Conservation (phyloP, 345 rosid genomes). For the Populus deltoides region DNA sequence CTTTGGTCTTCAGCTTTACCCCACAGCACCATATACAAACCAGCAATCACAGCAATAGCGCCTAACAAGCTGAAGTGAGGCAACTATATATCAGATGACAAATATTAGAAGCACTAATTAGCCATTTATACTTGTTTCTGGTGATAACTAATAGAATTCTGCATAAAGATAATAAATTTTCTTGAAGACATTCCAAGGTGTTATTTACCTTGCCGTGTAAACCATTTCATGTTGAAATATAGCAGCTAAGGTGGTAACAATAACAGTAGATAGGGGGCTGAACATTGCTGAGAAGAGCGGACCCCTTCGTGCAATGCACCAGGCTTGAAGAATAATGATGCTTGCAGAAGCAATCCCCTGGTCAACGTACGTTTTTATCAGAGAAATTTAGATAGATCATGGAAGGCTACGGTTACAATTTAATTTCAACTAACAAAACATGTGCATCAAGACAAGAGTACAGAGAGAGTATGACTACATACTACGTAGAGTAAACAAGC, state of each 20-base stretch:
- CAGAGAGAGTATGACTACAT: not conserved
- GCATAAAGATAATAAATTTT: not conserved
- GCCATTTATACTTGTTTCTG: not conserved
- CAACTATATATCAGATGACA: not conserved
- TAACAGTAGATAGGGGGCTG: slow-evolving; percentile 23
- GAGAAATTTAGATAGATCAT: too few relatives aligned
- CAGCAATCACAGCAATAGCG: slow-evolving; percentile 19
- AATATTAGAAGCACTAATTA: too few relatives aligned
- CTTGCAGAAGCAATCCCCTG: not conserved
- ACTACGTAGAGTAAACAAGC: slow-evolving; percentile 7
- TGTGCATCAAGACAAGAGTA: too few relatives aligned
- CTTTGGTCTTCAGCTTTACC: slow-evolving; percentile 49
- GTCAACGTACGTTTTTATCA: too few relatives aligned
- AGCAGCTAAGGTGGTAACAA: slow-evolving; percentile 25
- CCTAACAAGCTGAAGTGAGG: slow-evolving; percentile 46
- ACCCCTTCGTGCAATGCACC: slow-evolving; percentile 31
- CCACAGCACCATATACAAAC: slow-evolving; percentile 43
- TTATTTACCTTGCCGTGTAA: not conserved
- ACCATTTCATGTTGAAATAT: slow-evolving; percentile 23
- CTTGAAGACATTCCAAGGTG: not conserved
- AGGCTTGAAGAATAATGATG: slow-evolving; percentile 50
- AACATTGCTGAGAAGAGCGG: slow-evolving; percentile 15
- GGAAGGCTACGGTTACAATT: not conserved
- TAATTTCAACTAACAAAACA: not conserved
- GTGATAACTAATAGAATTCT: not conserved